Percentiles rank a stretch among this genome's conserved stretches.
phyloP scores from a whole-genome alignment of 2,329 filamentous ascomycete species.

The Epichloe bromicola region DNA sequence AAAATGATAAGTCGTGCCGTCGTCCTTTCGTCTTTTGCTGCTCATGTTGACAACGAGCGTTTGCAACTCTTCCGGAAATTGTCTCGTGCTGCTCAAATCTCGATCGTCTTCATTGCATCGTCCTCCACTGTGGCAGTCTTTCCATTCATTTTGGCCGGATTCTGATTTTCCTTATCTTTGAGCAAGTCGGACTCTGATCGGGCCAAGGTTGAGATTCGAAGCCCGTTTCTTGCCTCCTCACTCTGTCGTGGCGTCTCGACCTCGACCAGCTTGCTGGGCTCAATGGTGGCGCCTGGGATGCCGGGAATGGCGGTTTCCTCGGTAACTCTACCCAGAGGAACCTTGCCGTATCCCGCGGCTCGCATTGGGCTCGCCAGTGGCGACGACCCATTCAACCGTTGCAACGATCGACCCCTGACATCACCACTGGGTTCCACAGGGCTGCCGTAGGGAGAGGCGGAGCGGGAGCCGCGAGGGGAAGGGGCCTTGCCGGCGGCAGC shows the following conservation, averaged over 20 bases:
- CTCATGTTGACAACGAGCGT: neutral
- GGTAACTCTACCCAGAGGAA: constrained; percentile 59
- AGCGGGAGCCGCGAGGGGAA: constrained; percentile 35
- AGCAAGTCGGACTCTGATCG: constrained; percentile 22
- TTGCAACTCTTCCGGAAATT: neutral
- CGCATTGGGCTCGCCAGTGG: constrained; percentile 52
- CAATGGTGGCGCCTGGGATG: constrained; percentile 23
- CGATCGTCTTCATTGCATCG: constrained; percentile 48
- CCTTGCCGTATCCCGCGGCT: constrained; percentile 53
- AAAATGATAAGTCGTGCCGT: constrained; percentile 11
- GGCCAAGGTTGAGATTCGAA: constrained; percentile 19
- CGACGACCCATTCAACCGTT: constrained; percentile 53
- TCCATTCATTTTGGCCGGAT: constrained; percentile 26
- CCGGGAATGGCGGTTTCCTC: constrained; percentile 46
- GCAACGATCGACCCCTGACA: constrained; percentile 56
- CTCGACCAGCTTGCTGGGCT: constrained; percentile 40
- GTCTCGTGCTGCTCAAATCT: constrained; percentile 29
- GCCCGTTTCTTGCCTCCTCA: constrained; percentile 22
- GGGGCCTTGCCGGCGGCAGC: constrained; percentile 27
- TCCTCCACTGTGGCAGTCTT: constrained; percentile 32
- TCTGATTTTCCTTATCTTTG: constrained; percentile 27
- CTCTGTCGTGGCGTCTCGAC: constrained; percentile 40
- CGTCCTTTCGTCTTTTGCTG: constrained; percentile 4
- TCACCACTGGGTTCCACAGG: constrained; percentile 47
- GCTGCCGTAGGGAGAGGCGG: constrained; percentile 50